A percentile compares a stretch with the other conserved stretches of the same genome.
Evolutionary conservation across 305 asterid genomes (phyloP).

Genomic region (Fraxinus platypoda): DNA sequence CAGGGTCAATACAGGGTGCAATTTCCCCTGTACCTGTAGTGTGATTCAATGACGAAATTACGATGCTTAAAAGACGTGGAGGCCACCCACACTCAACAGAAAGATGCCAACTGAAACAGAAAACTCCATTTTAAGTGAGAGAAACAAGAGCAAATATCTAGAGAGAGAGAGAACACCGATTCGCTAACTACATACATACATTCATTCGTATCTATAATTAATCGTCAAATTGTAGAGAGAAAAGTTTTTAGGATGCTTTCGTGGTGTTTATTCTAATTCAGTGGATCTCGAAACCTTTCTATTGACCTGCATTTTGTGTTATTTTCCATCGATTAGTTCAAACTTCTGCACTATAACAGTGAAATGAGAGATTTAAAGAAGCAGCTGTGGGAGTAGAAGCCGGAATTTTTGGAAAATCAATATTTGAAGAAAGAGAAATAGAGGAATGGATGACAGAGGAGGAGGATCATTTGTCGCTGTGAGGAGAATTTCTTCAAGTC

Average conservation of each 20-base stretch:
- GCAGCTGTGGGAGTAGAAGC: background rate
- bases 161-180: background rate
- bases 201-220: background rate
- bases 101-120: conserved; percentile 25
- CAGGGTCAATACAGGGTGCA: no score
- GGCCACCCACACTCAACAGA: conserved; percentile 46
- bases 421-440: conserved; percentile 17
- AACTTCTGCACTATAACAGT: background rate
- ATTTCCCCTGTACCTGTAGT: no score
- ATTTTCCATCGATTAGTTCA: conserved; percentile 23
- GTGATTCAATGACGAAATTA: no score
- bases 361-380: conserved; percentile 10
- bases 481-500: conserved; percentile 86
- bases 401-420: background rate
- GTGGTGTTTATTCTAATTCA: background rate
- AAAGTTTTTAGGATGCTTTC: background rate
- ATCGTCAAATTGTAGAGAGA: background rate
- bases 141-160: background rate
- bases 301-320: conserved; percentile 14
- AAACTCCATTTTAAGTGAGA: conserved; percentile 19
- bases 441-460: conserved; percentile 77
- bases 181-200: background rate
- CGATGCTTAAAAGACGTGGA: conserved; percentile 30
- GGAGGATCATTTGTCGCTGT: conserved; percentile 93
- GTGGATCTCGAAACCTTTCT: background rate